Evolutionary conservation across 2,329 filamentous ascomycete genomes (phyloP), one percentile per base, ranked within the genome.

Genomic region (Ceratocystis huliohia): DNA sequence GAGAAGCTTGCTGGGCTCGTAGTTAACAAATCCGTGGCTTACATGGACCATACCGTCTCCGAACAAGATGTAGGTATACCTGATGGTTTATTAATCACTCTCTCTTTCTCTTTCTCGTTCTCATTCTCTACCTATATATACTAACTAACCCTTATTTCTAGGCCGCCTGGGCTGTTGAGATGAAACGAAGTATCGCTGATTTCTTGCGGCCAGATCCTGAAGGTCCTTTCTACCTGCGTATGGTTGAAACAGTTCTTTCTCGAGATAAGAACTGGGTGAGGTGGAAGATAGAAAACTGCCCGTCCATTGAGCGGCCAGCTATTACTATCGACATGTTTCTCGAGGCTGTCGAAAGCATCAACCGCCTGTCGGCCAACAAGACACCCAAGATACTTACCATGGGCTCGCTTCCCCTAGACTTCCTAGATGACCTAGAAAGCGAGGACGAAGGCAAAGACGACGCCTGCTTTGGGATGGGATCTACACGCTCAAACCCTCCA

Each of bases 181-280:
- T 88, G 78, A 91, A 91, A 73, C 82, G 82, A 46, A 80, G 81
- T 5, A 96, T 97, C 72, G 88, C 88, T 68, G 84, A 85, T 67
- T 96, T 96, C 75, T 82, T 99, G 66, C 88, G 88, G 73, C 82
- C 87, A 71, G 89, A 89, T 22, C 78, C 81, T 53, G 92, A 96
- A 72, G 94, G 94, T 37, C 89, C 90, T 69, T 96, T 96, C 75
- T 99, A 97, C 75, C 88, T 91, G 76, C 88, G 94, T 48, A 96
- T 97, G 84, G 91, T 99, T 41, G 93, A 97, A 74, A 97, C 92
- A 13, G 93, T 99, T 41, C 83, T 99, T 37, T 90, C 91, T 28
- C 84, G 94, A 69, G 94, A 99, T 75, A 97, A 96, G 79, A 96
- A 97, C 74, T 99, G 95, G 95, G 91, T 95, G 57, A 88, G 91